A percentile compares a stretch with the other conserved stretches of the same genome.
phyloP scores from a whole-genome alignment of 192 early-diverging fungal species.

The Diversispora epigaea region DNA sequence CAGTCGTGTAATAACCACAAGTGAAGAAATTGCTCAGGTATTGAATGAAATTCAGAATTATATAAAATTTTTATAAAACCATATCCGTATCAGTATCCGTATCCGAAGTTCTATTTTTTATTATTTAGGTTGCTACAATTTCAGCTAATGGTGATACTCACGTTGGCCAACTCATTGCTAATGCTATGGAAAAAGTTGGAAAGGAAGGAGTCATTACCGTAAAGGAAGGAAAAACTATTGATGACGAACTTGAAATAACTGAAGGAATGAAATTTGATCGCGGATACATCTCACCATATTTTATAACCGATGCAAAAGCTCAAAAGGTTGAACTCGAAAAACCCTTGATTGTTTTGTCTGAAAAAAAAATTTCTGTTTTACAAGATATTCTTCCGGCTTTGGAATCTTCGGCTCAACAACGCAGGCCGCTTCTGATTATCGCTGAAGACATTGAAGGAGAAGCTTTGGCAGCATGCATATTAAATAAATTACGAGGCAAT shows the following conservation, averaged over 20 bases:
- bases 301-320: conserved; percentile 97
- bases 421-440: conserved; percentile 95
- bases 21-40: conserved; percentile 96
- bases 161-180: conserved; percentile 94
- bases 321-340: conserved; percentile 99
- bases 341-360: conserved; percentile 95
- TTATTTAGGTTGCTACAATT: conserved; percentile 78
- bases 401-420: conserved; percentile 90
- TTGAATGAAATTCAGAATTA: neutral
- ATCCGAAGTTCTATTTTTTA: neutral
- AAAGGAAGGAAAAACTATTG: conserved; percentile 99
- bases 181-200: conserved; percentile 99
- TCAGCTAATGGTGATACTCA: conserved; percentile 99
- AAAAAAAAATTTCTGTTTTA: conserved; percentile 95
- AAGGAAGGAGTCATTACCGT: conserved; percentile 99
- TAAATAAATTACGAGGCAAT: conserved; percentile 99
- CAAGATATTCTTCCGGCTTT: conserved; percentile 96
- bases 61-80: neutral
- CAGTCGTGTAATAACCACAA: conserved; percentile 89
- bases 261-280: conserved; percentile 99
- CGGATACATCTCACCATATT: conserved; percentile 99
- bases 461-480: conserved; percentile 97
- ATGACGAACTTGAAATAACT: conserved; percentile 99
- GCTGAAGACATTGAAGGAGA: conserved; percentile 99
- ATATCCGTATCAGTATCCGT: neutral